Percentiles rank a stretch among this genome's conserved stretches.
These are phyloP conservation scores for Phaeosphaeria sp. DNA, from an alignment of 2,329 filamentous ascomycete genomes.

Conservation along the genomic window DNA sequence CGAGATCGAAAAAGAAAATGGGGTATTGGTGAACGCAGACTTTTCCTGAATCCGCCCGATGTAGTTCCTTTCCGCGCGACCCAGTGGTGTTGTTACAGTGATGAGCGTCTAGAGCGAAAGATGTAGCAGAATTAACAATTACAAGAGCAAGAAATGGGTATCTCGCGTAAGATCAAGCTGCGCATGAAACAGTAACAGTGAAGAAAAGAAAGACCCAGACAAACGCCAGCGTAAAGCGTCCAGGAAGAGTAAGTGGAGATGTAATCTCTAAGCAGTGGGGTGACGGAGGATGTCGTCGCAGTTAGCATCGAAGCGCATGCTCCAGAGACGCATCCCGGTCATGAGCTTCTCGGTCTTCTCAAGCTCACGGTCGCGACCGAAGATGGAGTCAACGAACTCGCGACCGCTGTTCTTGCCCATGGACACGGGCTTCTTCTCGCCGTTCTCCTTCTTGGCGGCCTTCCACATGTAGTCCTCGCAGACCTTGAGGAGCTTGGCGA, in stretches of 20 bases:
- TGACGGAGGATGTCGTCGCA: slow-evolving; percentile 83
- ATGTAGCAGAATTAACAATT: slow-evolving; percentile 47
- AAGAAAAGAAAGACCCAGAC: slow-evolving; percentile 27
- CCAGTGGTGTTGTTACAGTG: slow-evolving; percentile 45
- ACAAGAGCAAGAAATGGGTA: slow-evolving; percentile 47
- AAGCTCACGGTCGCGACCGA: slow-evolving; percentile 88
- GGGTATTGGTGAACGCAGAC: slow-evolving; percentile 46
- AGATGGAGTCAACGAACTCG: slow-evolving; percentile 96
- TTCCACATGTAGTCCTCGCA: slow-evolving; percentile 97
- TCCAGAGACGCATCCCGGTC: slow-evolving; percentile 86
- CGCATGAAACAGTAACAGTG: slow-evolving; percentile 24
- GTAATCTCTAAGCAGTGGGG: slow-evolving; percentile 47
- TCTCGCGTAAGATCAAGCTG: slow-evolving; percentile 46
- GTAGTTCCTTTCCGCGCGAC: slow-evolving; percentile 35
- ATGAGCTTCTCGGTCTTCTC: slow-evolving; percentile 93
- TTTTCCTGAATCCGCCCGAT: slow-evolving; percentile 49
- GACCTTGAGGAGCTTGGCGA: slow-evolving; percentile 84
- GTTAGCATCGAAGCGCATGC: slow-evolving; percentile 93
- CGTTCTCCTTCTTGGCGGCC: slow-evolving; percentile 73
- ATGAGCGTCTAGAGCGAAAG: slow-evolving; percentile 40
- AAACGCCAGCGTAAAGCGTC: slow-evolving; percentile 37
- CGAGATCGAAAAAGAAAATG: slow-evolving; percentile 21
- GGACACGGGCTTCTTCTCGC: slow-evolving; percentile 67
- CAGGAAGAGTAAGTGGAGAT: slow-evolving; percentile 17
- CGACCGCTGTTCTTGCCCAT: slow-evolving; percentile 90